These are phyloP conservation scores for Moniliella sp. DNA, from an alignment of 1,284 basidiomycete species.

Conservation along the genomic window DNA sequence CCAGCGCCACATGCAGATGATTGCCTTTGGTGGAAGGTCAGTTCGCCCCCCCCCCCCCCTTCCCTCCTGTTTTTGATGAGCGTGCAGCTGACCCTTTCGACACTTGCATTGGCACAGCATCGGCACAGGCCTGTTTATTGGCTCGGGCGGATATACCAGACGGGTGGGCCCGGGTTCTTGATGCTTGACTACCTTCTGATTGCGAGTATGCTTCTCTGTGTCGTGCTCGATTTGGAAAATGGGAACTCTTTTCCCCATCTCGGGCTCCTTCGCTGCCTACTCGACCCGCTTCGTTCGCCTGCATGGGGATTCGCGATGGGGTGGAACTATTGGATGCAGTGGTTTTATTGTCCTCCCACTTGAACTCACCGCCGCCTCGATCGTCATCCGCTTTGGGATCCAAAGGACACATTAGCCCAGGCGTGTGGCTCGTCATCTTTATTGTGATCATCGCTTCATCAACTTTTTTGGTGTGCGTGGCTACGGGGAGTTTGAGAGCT, in stretches of 20 bases:
- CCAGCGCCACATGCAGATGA: constrained; percentile 16
- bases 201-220: constrained; percentile 12
- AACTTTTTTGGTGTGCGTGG: constrained; percentile 20
- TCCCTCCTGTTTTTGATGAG: no score
- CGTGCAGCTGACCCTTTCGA: no score
- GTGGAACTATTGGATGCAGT: constrained; percentile 45
- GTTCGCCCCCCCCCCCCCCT: no score
- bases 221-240: constrained; percentile 24
- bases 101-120: no score
- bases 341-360: constrained; percentile 14
- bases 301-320: constrained; percentile 81
- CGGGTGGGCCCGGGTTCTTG: constrained; percentile 20
- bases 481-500: constrained; percentile 40
- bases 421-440: constrained; percentile 18
- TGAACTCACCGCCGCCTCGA: constrained; percentile 35
- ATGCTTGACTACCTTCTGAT: constrained; percentile 19
- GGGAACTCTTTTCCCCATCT: constrained; percentile 15
- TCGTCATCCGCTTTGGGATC: constrained; percentile 29
- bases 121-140: constrained; percentile 25
- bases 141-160: constrained; percentile 11
- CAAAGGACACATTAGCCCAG: constrained; percentile 12
- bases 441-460: constrained; percentile 12
- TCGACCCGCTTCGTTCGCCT: constrained; percentile 38
- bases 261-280: constrained; percentile 21
- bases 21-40: constrained; percentile 21